phyloP scores from a whole-genome alignment of 768 basidiomycete species.

The Collybia nuda region DNA sequence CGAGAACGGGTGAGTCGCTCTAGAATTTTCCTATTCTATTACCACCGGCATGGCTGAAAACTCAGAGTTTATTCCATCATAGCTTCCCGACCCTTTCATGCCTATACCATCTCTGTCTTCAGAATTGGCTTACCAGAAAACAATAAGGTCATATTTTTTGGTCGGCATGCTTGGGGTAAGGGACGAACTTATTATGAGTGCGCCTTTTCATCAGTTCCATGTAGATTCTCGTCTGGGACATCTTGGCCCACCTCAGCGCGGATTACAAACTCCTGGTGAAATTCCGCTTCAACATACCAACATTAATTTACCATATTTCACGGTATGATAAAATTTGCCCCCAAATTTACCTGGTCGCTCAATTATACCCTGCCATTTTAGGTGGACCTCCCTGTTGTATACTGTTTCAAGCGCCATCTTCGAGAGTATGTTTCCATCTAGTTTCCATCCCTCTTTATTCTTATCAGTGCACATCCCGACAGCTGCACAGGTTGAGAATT shows the following conservation, averaged over 20 bases:
- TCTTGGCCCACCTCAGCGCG: slow-evolving; percentile 22
- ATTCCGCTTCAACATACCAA: slow-evolving; percentile 14
- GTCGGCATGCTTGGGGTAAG: slow-evolving; percentile 17
- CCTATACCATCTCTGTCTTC: slow-evolving; percentile 29
- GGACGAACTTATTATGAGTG: neutral
- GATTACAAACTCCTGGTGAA: slow-evolving; percentile 24
- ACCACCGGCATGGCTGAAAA: too few species aligned
- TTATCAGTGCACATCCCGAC: neutral
- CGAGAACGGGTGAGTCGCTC: too few species aligned
- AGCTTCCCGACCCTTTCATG: slow-evolving; percentile 25
- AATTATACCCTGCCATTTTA: neutral
- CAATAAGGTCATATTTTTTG: slow-evolving; percentile 25
- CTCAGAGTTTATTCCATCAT: too few species aligned
- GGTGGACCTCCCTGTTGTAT: slow-evolving; percentile 19
- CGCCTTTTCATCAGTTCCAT: too few species aligned
- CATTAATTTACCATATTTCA: slow-evolving; percentile 27
- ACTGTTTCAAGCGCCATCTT: slow-evolving; percentile 11
- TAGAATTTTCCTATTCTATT: too few species aligned
- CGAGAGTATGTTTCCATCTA: neutral
- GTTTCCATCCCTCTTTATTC: neutral
- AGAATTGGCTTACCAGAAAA: slow-evolving; percentile 21
- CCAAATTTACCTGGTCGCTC: neutral
- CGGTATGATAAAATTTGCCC: slow-evolving; percentile 17
- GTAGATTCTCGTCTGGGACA: slow-evolving; percentile 31
- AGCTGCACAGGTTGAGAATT: neutral